phyloP scores from a whole-genome alignment of 1,284 basidiomycete species.

The Porogramme epimiltina region DNA sequence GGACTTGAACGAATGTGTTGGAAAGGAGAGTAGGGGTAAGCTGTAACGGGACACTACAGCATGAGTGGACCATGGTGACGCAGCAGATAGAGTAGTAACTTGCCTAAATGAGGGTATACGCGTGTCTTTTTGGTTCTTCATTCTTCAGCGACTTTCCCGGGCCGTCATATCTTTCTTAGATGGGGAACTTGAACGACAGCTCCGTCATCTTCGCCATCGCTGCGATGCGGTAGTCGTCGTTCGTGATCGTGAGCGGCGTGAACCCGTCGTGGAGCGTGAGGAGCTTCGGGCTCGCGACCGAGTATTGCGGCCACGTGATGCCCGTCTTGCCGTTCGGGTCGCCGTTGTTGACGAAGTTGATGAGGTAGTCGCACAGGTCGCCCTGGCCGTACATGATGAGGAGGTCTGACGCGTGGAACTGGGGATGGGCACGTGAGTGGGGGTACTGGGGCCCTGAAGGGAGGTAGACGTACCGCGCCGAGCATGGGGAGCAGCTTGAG shows the following conservation, averaged over 20 bases:
- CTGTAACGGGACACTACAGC: too few relatives aligned
- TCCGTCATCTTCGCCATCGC: slow-evolving; percentile 41
- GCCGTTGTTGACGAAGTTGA: slow-evolving; percentile 28
- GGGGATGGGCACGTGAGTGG: too few relatives aligned
- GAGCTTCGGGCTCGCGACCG: slow-evolving; percentile 9
- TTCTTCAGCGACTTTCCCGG: too few relatives aligned
- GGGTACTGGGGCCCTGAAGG: too few relatives aligned
- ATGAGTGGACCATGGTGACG: too few relatives aligned
- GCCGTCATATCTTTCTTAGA: slow-evolving; percentile 3
- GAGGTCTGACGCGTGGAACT: slow-evolving; percentile 24
- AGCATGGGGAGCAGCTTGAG: background rate
- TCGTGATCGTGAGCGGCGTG: slow-evolving; percentile 26
- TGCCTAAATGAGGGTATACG: too few relatives aligned
- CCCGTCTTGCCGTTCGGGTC: slow-evolving; percentile 24
- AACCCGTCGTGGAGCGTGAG: slow-evolving; percentile 25
- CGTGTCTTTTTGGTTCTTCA: too few relatives aligned
- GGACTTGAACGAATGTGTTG: too few relatives aligned
- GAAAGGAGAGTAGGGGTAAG: too few relatives aligned
- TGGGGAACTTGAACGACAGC: slow-evolving; percentile 19
- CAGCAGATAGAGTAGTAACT: too few relatives aligned
- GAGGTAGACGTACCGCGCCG: slow-evolving; percentile 33
- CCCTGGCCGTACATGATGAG: slow-evolving; percentile 18
- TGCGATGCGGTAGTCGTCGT: slow-evolving; percentile 32
- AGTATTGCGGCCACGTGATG: slow-evolving; percentile 22
- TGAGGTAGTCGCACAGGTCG: slow-evolving; percentile 24